phyloP scores from a whole-genome alignment of 2,329 filamentous ascomycete genomes.

The Fusarium papillatum region DNA sequence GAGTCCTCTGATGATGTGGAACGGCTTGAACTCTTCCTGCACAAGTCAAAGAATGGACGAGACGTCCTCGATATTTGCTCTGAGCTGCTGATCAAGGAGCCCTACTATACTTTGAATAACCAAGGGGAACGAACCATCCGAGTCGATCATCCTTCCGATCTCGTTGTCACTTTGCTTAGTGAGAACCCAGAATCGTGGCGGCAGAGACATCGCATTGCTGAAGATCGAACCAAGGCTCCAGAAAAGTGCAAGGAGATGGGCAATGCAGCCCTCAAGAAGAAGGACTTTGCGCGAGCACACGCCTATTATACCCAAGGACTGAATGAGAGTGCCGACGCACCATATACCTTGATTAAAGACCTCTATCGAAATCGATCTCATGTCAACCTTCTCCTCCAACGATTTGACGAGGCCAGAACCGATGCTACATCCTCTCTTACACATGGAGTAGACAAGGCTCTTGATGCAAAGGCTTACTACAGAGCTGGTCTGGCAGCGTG shows the following conservation, averaged over 20 bases:
- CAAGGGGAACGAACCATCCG: conserved; percentile 57
- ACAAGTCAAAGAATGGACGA: conserved; percentile 48
- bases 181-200: conserved; percentile 38
- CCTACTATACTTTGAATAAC: conserved; percentile 59
- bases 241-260: conserved; percentile 45
- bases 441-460: conserved; percentile 13
- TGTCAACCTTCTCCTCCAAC: conserved; percentile 47
- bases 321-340: not conserved
- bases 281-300: conserved; percentile 36
- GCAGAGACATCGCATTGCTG: accelerated
- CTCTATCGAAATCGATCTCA: conserved; percentile 48
- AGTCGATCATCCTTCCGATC: conserved; percentile 50
- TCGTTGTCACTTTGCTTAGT: conserved; percentile 32
- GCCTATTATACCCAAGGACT: conserved; percentile 46
- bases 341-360: conserved; percentile 44
- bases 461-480: conserved; percentile 50
- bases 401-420: conserved; percentile 46
- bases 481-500: conserved; percentile 50
- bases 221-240: conserved; percentile 8
- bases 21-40: conserved; percentile 48
- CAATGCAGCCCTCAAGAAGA: conserved; percentile 44
- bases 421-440: conserved; percentile 50
- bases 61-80: conserved; percentile 51
- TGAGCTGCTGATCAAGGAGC: conserved; percentile 61
- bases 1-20: conserved; percentile 39